Evolutionary conservation across 2,329 filamentous ascomycete genomes (phyloP).

Genomic region (Fusarium abutilonis): DNA sequence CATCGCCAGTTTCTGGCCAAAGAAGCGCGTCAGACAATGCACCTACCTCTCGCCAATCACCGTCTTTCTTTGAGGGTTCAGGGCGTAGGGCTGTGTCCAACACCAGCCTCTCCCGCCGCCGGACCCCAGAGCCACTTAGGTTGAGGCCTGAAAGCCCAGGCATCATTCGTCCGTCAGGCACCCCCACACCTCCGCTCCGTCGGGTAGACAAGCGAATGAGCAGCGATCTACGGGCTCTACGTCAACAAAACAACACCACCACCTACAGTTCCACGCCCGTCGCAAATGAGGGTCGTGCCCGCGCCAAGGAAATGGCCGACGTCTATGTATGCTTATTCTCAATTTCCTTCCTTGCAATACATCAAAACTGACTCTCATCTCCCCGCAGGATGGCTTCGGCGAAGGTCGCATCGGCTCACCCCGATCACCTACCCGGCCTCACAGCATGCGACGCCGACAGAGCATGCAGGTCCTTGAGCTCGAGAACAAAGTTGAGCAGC

Average conservation of each 20-base stretch:
- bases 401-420: conserved; percentile 88
- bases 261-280: conserved; percentile 66
- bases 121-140: conserved; percentile 63
- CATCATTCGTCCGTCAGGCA: conserved; percentile 53
- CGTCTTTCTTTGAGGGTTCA: conserved; percentile 39
- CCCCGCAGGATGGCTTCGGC: conserved; percentile 85
- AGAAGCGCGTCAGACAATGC: conserved; percentile 54
- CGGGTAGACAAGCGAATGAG: conserved; percentile 74
- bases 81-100: conserved; percentile 62
- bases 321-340: conserved; percentile 79
- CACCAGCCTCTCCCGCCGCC: conserved; percentile 61
- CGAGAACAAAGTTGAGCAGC: conserved; percentile 83
- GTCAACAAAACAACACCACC: conserved; percentile 51
- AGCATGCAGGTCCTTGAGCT: conserved; percentile 97
- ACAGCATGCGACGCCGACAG: conserved; percentile 95
- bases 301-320: conserved; percentile 87
- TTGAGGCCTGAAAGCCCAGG: conserved; percentile 72
- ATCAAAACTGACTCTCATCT: conserved; percentile 32
- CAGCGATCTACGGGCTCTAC: conserved; percentile 70
- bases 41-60: conserved; percentile 33
- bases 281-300: conserved; percentile 87
- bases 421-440: conserved; percentile 90
- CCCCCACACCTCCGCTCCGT: conserved; percentile 74
- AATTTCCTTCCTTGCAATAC: conserved; percentile 19
- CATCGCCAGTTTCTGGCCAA: conserved; percentile 17